These are phyloP conservation scores for Elongisporangium undulatum DNA, from an alignment of 352 stramenopile genomes.

Conservation along the genomic window DNA sequence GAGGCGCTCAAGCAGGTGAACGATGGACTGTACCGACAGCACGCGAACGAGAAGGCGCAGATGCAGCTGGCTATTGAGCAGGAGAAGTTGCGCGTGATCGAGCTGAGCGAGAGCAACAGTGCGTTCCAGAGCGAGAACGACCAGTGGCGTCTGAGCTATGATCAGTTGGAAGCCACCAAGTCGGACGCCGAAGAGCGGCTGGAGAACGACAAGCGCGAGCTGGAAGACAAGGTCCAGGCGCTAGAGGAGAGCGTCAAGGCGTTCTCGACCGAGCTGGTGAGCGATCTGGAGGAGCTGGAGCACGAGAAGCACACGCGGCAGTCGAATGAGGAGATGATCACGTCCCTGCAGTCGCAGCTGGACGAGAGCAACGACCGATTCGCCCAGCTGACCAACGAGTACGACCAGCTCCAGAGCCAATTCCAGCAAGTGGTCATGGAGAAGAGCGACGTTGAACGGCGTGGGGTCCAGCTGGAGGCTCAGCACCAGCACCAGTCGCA, in stretches of 20 bases:
- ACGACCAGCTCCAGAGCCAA: conserved; percentile 34
- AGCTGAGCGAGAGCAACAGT: conserved; percentile 37
- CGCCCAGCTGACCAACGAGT: conserved; percentile 44
- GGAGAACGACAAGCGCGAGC: conserved; percentile 33
- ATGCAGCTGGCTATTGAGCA: conserved; percentile 75
- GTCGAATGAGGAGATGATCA: conserved; percentile 27
- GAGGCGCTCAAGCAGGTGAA: conserved; percentile 45
- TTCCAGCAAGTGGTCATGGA: conserved; percentile 25
- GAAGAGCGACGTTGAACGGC: conserved; percentile 18
- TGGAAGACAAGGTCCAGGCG: conserved; percentile 46
- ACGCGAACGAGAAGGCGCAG: conserved; percentile 70
- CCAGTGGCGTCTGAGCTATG: conserved; percentile 57
- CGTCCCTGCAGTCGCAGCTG: conserved; percentile 42
- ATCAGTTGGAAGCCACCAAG: conserved; percentile 46
- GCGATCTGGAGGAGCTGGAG: conserved; percentile 48
- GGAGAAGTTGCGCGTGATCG: conserved; percentile 36
- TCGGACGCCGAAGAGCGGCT: conserved; percentile 39
- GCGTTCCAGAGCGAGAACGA: conserved; percentile 51
- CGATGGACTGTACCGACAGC: conserved; percentile 57
- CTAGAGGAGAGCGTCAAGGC: conserved; percentile 47
- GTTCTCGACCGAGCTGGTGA: conserved; percentile 43
- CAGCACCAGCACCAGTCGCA: conserved; percentile 13
- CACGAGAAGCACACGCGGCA: conserved; percentile 30
- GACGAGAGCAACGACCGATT: conserved; percentile 58
- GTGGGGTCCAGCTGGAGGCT: conserved; percentile 15